phyloP scores from a whole-genome alignment of 768 basidiomycete species.

The Boletus rufocinnamomeus region DNA sequence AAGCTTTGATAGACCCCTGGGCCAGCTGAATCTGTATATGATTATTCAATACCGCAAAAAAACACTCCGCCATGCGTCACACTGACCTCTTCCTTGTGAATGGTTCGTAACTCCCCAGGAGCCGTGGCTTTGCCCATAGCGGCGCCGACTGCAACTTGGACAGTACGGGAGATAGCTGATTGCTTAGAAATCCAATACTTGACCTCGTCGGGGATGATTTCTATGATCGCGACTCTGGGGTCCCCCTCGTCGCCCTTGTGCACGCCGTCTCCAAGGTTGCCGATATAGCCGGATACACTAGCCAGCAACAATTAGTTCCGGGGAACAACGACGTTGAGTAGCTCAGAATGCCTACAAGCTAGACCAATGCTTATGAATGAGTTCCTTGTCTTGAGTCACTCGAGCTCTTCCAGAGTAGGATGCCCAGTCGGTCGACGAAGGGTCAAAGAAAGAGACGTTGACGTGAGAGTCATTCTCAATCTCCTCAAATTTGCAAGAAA shows the following conservation, averaged over 20 bases:
- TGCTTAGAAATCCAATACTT: constrained; percentile 77
- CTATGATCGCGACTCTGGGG: constrained; percentile 76
- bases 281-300: constrained; percentile 78
- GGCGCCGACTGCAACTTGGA: constrained; percentile 60
- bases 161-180: constrained; percentile 54
- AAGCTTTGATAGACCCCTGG: constrained; percentile 13
- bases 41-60: background rate
- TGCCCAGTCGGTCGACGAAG: constrained; percentile 73
- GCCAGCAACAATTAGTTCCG: constrained; percentile 1
- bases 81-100: constrained; percentile 71
- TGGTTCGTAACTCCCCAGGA: constrained; percentile 77
- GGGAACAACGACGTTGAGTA: background rate
- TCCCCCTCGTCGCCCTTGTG: constrained; percentile 82
- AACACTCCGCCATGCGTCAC: background rate
- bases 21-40: constrained; percentile 21
- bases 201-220: constrained; percentile 79
- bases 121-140: constrained; percentile 62
- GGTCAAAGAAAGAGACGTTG: constrained; percentile 79
- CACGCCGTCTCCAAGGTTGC: constrained; percentile 80
- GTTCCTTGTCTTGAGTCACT: constrained; percentile 58
- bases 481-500: constrained; percentile 73
- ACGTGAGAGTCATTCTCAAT: constrained; percentile 74
- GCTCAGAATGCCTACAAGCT: constrained; percentile 39
- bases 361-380: constrained; percentile 70
- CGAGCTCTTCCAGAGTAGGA: constrained; percentile 75